A percentile compares a stretch with the other conserved stretches of the same genome.
These are phyloP conservation scores for Sporothrix luriei DNA, from an alignment of 2,329 filamentous ascomycete genomes.

Conservation along the genomic window DNA sequence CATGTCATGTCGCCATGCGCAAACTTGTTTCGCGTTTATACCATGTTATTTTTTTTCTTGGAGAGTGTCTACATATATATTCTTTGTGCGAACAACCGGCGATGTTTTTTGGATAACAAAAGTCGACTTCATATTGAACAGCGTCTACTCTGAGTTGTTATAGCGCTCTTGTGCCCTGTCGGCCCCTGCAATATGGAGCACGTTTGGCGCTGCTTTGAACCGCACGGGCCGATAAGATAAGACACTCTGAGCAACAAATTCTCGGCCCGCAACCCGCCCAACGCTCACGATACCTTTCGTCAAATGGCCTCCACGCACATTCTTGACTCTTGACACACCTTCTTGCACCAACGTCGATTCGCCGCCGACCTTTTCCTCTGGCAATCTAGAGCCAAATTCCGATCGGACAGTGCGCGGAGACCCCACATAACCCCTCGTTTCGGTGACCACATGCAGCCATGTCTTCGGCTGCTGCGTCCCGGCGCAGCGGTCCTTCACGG, in stretches of 20 bases:
- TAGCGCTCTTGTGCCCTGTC: conserved; percentile 2
- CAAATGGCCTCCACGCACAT: background rate
- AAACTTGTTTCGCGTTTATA: conserved; percentile 18
- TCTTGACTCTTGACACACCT: background rate
- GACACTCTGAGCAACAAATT: conserved; percentile 7
- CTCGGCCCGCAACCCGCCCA: background rate
- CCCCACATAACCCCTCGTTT: background rate
- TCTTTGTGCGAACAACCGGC: background rate
- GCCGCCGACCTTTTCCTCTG: background rate
- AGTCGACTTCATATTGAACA: background rate
- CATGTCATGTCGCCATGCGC: conserved; percentile 23
- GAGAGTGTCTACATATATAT: conserved; percentile 17
- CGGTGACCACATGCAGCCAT: conserved; percentile 44
- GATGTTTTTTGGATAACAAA: background rate
- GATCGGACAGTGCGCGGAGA: background rate
- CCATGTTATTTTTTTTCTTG: conserved; percentile 13
- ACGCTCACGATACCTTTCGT: conserved; percentile 41
- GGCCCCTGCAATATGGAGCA: conserved; percentile 10
- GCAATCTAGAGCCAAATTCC: background rate
- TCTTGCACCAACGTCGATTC: background rate
- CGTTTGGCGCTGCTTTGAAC: no score
- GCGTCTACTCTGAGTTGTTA: no score
- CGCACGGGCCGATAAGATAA: conserved; percentile 1
- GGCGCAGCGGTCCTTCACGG: conserved; percentile 29
- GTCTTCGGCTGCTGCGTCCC: conserved; percentile 41